Base-by-base conservation (phyloP, 257 asterid genomes). In the Echium plantagineum region DNA sequence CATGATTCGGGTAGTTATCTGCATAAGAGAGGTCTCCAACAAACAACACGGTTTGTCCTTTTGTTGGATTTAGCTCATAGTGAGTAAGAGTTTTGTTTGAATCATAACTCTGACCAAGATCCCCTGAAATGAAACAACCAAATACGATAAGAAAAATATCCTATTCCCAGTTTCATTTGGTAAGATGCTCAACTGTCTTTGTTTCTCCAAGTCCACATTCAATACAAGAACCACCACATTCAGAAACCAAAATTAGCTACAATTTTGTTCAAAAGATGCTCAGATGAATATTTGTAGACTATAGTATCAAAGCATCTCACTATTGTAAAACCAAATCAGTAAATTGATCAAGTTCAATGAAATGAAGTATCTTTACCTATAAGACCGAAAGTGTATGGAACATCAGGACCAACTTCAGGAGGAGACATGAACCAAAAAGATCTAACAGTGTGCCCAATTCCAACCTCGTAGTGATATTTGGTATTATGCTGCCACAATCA, bases 1-100 rank as follows among this genome's bases (percentile, higher is more conserved):
- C 65, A 51, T 77, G 85, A 8, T 60, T 24, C 0, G 79, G 81
- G 63, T 79, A 71, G 26, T 74, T 21, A 61, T 79, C 80, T 16
- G 83, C 82, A 60, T 79, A 79, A 0, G 84, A 79, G 58, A 82
- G 73, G 69, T 77, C 89, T 1, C 82, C 84, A 63, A 69, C 66
- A 35, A 59, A 75, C 38, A 82, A 18, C 66, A 82, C 21, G 0
- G 83, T 49, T 64, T 79, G 74, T 9, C 82, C 82, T 52, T 79
- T 77, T 3, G 70, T 55, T 63, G 68, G 71, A 8, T 79, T 73
- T 0, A 81, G 56, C 17, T 75, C 9, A n/a, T 79, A 75, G 66
- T 79, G 84, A 59, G 73, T 74, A 16, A 79, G 60, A 0, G 82
- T 82, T 21, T 31, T 59, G 51, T 77, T 79, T 5, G 89, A 82